Evolutionary conservation across 345 rosid genomes (phyloP).

Genomic region (Populus tremula): DNA sequence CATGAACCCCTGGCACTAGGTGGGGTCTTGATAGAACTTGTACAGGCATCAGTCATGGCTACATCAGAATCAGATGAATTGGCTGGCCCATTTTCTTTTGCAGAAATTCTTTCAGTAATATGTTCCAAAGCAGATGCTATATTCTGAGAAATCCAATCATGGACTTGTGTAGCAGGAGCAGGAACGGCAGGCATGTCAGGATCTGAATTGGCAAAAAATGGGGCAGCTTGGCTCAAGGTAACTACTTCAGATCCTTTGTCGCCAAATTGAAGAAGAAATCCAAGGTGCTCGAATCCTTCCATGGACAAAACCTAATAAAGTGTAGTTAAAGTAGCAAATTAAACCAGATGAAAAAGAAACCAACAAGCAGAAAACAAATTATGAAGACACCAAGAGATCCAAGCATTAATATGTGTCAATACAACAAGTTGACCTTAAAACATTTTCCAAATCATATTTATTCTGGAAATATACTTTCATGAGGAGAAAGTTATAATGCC

Average conservation of each 20-base stretch:
- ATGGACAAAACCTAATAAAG: slow-evolving; percentile 72
- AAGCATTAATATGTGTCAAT: background rate
- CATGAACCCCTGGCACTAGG: slow-evolving; percentile 62
- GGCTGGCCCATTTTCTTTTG: slow-evolving; percentile 79
- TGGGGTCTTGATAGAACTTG: slow-evolving; percentile 59
- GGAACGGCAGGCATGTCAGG: slow-evolving; percentile 99
- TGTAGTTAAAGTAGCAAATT: slow-evolving; percentile 19
- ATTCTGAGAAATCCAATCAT: slow-evolving; percentile 82
- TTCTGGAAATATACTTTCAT: background rate
- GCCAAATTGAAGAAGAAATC: slow-evolving; percentile 87
- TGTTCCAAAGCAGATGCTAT: slow-evolving; percentile 74
- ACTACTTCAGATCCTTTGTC: slow-evolving; percentile 79
- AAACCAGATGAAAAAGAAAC: slow-evolving; percentile 1
- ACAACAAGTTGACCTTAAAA: background rate
- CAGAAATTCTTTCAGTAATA: slow-evolving; percentile 76
- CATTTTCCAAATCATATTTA: background rate
- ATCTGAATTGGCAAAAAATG: slow-evolving; percentile 97
- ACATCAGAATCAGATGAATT: slow-evolving; percentile 78
- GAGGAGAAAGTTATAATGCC: background rate
- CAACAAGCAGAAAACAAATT: slow-evolving; percentile 2
- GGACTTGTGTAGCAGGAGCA: slow-evolving; percentile 83
- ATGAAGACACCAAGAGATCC: background rate
- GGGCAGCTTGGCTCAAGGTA: slow-evolving; percentile 83
- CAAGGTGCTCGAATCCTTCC: slow-evolving; percentile 97
- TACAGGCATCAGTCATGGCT: slow-evolving; percentile 87